phyloP scores from a whole-genome alignment of 164 flowering plant species.

The Umbellularia californica region DNA sequence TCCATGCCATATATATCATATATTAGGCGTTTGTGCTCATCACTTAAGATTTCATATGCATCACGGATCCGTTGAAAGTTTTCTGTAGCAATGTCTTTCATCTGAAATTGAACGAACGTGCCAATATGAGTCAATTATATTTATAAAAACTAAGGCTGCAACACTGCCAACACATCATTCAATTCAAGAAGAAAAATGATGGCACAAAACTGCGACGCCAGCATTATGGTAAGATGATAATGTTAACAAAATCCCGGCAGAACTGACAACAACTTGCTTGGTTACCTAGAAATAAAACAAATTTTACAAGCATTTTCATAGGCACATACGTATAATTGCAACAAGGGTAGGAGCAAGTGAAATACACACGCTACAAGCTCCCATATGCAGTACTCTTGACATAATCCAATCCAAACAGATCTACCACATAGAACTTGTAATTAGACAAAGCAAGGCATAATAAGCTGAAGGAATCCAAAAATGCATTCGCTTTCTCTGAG shows the following conservation, averaged over 20 bases:
- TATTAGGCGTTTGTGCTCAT: constrained; percentile 71
- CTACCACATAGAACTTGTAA: too few relatives aligned
- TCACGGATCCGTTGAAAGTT: constrained; percentile 91
- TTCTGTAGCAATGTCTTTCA: constrained; percentile 93
- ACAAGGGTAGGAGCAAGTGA: background rate
- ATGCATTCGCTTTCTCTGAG: too few relatives aligned
- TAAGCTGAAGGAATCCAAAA: too few relatives aligned
- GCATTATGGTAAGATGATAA: too few relatives aligned
- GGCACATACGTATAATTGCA: background rate
- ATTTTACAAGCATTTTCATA: too few relatives aligned
- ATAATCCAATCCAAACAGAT: background rate
- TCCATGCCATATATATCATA: constrained; percentile 99
- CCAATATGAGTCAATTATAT: background rate
- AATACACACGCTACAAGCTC: background rate
- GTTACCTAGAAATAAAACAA: too few relatives aligned
- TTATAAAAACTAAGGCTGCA: background rate
- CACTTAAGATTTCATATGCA: constrained; percentile 87
- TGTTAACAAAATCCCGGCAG: background rate
- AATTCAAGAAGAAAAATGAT: background rate
- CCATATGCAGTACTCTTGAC: background rate
- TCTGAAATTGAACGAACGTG: constrained; percentile 40
- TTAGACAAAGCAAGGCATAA: too few relatives aligned
- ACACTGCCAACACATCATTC: background rate
- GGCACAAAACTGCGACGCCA: background rate
- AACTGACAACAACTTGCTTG: background rate